Evolutionary conservation across 139 green algal species (phyloP).

Genomic region (Spirogloea muscicola): DNA sequence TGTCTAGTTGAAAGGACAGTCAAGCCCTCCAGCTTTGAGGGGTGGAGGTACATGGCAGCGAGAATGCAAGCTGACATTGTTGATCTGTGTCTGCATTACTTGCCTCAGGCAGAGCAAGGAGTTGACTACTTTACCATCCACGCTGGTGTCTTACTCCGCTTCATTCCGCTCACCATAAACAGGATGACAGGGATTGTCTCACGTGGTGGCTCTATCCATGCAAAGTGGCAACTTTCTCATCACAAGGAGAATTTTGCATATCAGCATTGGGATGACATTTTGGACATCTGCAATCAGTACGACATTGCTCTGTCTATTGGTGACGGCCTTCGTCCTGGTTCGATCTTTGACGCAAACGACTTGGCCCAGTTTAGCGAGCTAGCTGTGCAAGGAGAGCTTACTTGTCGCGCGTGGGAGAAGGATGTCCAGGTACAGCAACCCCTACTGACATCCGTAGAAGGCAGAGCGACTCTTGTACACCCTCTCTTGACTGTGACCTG

Average conservation of each 20-base stretch:
- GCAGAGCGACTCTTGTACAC: neutral
- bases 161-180: slow-evolving; percentile 79
- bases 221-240: slow-evolving; percentile 59
- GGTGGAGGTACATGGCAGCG: no score
- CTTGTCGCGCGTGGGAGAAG: slow-evolving; percentile 76
- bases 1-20: no score
- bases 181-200: slow-evolving; percentile 88
- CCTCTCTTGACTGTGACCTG: neutral
- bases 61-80: neutral
- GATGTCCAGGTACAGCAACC: slow-evolving; percentile 73
- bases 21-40: no score
- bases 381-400: slow-evolving; percentile 83
- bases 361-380: slow-evolving; percentile 91
- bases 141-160: slow-evolving; percentile 80
- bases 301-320: slow-evolving; percentile 83
- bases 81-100: slow-evolving; percentile 10
- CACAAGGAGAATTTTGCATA: slow-evolving; percentile 91
- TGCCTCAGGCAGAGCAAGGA: slow-evolving; percentile 57
- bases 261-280: slow-evolving; percentile 92
- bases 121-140: slow-evolving; percentile 98
- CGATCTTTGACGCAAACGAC: slow-evolving; percentile 86
- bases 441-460: no score
- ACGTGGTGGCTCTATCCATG: slow-evolving; percentile 86
- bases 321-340: slow-evolving; percentile 76
- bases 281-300: slow-evolving; percentile 87